phyloP scores from a whole-genome alignment of 2,329 filamentous ascomycete genomes.

The Arthrinium puccinioides region DNA sequence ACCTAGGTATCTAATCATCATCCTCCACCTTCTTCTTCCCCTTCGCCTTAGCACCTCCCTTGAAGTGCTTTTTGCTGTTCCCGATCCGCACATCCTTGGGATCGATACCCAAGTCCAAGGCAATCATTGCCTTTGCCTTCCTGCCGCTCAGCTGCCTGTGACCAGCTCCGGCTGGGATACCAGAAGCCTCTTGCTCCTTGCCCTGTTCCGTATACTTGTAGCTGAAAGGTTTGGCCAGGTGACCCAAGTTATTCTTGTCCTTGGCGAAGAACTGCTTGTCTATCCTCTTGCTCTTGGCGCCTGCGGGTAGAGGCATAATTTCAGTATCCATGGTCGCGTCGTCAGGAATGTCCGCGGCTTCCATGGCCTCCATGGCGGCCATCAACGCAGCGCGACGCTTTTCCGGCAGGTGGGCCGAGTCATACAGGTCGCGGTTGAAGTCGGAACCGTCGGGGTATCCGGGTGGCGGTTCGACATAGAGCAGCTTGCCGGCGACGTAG shows the following conservation, averaged over 20 bases:
- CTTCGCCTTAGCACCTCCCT: constrained; percentile 62
- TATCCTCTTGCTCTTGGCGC: constrained; percentile 67
- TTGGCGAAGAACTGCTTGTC: constrained; percentile 82
- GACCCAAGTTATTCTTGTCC: constrained; percentile 45
- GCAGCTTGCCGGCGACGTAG: constrained; percentile 91
- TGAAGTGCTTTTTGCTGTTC: constrained; percentile 87
- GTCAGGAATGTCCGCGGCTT: constrained; percentile 34
- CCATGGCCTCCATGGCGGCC: constrained; percentile 38
- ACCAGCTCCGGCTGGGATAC: constrained; percentile 13
- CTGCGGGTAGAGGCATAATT: constrained; percentile 45
- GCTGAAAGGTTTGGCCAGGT: constrained; percentile 75
- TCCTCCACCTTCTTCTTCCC: constrained; percentile 36
- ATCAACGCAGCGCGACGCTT: constrained; percentile 66
- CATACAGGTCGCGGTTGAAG: constrained; percentile 89
- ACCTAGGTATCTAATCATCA: not conserved
- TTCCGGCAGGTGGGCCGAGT: constrained; percentile 70
- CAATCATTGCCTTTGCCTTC: constrained; percentile 74
- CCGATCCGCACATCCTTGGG: constrained; percentile 63
- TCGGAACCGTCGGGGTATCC: constrained; percentile 59
- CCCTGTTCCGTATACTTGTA: constrained; percentile 85
- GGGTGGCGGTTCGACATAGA: constrained; percentile 86
- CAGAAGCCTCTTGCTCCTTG: constrained; percentile 30
- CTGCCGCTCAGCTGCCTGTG: constrained; percentile 69
- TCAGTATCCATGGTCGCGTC: constrained; percentile 37
- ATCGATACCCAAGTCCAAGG: constrained; percentile 78